Base-by-base conservation (phyloP, 768 basidiomycete genomes). In the Mrakia blollopis region DNA sequence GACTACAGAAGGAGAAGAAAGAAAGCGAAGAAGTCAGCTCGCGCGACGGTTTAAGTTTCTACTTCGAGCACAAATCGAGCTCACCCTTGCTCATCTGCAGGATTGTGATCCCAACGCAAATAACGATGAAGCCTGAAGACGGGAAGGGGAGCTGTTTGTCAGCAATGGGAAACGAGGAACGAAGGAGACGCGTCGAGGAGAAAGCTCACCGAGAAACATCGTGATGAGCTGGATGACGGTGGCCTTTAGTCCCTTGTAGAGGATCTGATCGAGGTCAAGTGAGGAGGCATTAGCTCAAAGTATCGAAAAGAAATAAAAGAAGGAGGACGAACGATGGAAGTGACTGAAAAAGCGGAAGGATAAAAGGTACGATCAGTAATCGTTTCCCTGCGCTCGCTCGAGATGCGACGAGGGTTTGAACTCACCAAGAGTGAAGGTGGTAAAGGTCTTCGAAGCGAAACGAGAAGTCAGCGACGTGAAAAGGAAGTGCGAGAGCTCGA, bases 221-320 rank as follows among this genome's bases (percentile, higher is more conserved):
- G 94, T 97, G 71, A 98, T 87, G 73, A 99, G 94, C 80, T 92
- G 88, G 2, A 88, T 84, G 0, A 87, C 89, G 3, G 89, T 87
- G 2, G 94, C 91, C 67, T 90, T 86, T 76, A 98, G 89, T 60
- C 96, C 96, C 86, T 94, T 88, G 87, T 92, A 95, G 37, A 98
- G 88, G 75, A 97, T 90, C 90, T 91, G 77, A 13, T 23, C 28
- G 21, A 61, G 67, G 72, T 25, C n/a, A 39, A 57, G n/a, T 4
- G 57, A 57, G 8, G 47, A 14, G 16, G n/a, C n/a, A n/a, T n/a
- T n/a, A n/a, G n/a, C n/a, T n/a, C n/a, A n/a, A n/a, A n/a, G n/a
- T n/a, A n/a, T n/a, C n/a, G n/a, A n/a, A 39, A 41, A 72, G 52
- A 32, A 28, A 8, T 35, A 10, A 30, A 30, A 16, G 25, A 52